phyloP scores from a whole-genome alignment of 441 rosid species.

The Adansonia madagascariensis region DNA sequence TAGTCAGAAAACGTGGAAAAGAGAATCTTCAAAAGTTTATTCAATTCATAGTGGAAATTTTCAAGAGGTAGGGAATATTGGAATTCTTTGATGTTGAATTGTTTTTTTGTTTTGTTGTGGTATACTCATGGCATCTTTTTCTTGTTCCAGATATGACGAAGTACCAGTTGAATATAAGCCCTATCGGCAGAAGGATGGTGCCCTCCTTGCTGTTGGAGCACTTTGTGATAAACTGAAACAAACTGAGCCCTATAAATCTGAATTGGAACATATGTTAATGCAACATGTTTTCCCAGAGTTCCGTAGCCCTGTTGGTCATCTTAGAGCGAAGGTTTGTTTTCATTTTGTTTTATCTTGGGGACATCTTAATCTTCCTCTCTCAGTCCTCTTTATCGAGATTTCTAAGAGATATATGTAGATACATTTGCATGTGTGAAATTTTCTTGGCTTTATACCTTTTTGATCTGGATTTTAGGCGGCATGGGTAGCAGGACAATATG shows the following conservation, averaged over 20 bases:
- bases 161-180: slow-evolving; percentile 56
- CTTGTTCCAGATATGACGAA: slow-evolving; percentile 58
- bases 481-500: slow-evolving; percentile 99
- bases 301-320: slow-evolving; percentile 90
- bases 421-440: too few species aligned
- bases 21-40: slow-evolving; percentile 80
- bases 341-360: not conserved
- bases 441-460: not conserved
- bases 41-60: slow-evolving; percentile 67
- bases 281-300: slow-evolving; percentile 99
- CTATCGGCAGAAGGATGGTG: slow-evolving; percentile 78
- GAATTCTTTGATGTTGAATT: not conserved
- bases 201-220: slow-evolving; percentile 84
- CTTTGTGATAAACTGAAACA: slow-evolving; percentile 97
- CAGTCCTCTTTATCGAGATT: not conserved
- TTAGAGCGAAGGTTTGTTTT: slow-evolving; percentile 84
- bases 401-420: not conserved
- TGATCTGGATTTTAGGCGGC: slow-evolving; percentile 71
- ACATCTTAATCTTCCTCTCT: not conserved
- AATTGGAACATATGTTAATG: slow-evolving; percentile 91
- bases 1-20: slow-evolving; percentile 84
- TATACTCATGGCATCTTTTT: not conserved
- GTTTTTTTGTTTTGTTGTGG: too few species aligned
- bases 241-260: slow-evolving; percentile 94
- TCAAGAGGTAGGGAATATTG: slow-evolving; percentile 50